phyloP scores from a whole-genome alignment of 495 filamentous ascomycete genomes.

The Penicillium goetzii region DNA sequence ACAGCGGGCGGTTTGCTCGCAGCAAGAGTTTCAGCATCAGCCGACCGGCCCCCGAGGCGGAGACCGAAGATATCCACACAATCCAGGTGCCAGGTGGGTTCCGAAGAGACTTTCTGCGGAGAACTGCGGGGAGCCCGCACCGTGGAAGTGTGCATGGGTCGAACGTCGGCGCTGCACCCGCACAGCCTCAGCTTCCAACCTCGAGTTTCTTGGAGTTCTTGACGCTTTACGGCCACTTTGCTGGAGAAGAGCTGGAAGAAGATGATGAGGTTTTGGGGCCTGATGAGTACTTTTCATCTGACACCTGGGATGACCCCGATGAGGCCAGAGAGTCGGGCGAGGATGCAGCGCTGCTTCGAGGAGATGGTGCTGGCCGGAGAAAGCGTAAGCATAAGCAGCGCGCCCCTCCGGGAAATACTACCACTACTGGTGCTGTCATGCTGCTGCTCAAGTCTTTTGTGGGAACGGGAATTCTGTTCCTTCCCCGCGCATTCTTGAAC shows the following conservation, averaged over 20 bases:
- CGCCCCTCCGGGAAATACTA: conserved; percentile 70
- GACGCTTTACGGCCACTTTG: conserved; percentile 94
- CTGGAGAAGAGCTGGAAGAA: conserved; percentile 92
- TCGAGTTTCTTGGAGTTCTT: conserved; percentile 94
- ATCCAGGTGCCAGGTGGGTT: conserved; percentile 95
- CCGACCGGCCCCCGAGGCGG: conserved; percentile 75
- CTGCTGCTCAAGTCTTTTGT: conserved; percentile 96
- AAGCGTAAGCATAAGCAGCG: conserved; percentile 71
- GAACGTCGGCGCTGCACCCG: conserved; percentile 38
- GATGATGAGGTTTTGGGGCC: conserved; percentile 85
- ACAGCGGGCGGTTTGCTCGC: conserved; percentile 60
- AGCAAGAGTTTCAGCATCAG: conserved; percentile 84
- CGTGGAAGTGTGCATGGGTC: conserved; percentile 52
- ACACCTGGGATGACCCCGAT: conserved; percentile 59
- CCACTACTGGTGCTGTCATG: conserved; percentile 72
- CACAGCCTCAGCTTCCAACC: conserved; percentile 69
- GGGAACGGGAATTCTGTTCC: conserved; percentile 94
- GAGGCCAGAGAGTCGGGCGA: conserved; percentile 77
- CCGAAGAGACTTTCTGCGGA: conserved; percentile 80
- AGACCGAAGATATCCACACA: conserved; percentile 77
- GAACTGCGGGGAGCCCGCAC: conserved; percentile 63
- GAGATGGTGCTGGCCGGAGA: conserved; percentile 62
- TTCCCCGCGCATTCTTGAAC: conserved; percentile 90
- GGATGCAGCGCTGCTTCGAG: conserved; percentile 76
- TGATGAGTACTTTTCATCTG: conserved; percentile 83